Evolutionary conservation across 345 rosid species (phyloP).

Genomic region (Microthlaspi erraticum): DNA sequence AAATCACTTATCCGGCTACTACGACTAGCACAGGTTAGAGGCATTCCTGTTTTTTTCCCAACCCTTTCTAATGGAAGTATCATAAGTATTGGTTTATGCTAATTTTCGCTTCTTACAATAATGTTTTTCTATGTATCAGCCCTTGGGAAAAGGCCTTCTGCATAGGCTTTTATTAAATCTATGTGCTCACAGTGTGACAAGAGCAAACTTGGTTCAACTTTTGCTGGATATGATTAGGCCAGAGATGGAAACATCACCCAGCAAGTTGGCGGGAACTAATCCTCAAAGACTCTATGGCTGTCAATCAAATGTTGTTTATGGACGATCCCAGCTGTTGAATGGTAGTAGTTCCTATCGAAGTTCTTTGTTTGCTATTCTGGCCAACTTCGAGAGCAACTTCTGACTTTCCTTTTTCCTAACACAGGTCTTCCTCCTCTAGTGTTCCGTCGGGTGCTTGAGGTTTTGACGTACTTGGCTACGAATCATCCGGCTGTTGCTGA

Average conservation of each 20-base stretch:
- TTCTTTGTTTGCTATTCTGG: constrained; percentile 8
- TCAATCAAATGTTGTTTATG: constrained; percentile 85
- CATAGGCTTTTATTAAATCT: constrained; percentile 88
- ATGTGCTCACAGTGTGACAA: constrained; percentile 78
- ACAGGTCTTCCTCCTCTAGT: constrained; percentile 95
- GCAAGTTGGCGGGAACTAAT: constrained; percentile 67
- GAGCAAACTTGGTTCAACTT: constrained; percentile 74
- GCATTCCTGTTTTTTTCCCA: constrained; percentile 26
- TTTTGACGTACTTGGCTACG: constrained; percentile 79
- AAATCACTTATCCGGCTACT: constrained; percentile 80
- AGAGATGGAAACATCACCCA: constrained; percentile 72
- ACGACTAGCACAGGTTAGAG: constrained; percentile 80
- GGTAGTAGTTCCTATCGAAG: constrained; percentile 56
- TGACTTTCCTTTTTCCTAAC: constrained; percentile 14
- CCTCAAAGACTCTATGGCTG: constrained; percentile 96
- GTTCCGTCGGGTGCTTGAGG: constrained; percentile 82
- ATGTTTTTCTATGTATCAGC: constrained; percentile 55
- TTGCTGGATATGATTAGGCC: constrained; percentile 83
- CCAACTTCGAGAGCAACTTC: constrained; percentile 19
- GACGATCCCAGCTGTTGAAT: constrained; percentile 85
- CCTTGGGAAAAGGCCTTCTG: constrained; percentile 94
- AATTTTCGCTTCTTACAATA: constrained; percentile 32
- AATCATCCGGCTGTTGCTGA: constrained; percentile 85
- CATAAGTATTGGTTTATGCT: background rate
- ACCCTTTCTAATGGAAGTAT: constrained; percentile 5